phyloP scores from a whole-genome alignment of 371 early-diverging fungal genomes.

The Lichtheimia ramosa region DNA sequence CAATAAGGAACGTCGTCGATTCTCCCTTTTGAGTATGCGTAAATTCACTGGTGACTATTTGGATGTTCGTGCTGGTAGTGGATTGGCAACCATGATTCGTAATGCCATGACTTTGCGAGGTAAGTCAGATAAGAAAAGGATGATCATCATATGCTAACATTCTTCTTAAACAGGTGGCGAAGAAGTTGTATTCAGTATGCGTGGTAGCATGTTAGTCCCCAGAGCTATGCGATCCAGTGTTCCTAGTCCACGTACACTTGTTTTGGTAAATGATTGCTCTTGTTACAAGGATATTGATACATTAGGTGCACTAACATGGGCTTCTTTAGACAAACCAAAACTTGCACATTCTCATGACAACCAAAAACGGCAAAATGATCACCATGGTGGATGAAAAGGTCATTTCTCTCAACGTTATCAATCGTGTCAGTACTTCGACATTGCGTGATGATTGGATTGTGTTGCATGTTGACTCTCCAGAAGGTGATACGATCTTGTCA shows the following conservation, averaged over 20 bases:
- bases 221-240: conserved; percentile 79
- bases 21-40: conserved; percentile 82
- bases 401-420: conserved; percentile 53
- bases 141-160: not conserved
- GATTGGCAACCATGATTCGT: conserved; percentile 67
- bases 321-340: conserved; percentile 50
- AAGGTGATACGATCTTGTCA: conserved; percentile 52
- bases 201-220: conserved; percentile 70
- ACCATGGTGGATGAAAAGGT: conserved; percentile 54
- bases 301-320: conserved; percentile 14
- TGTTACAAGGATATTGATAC: not conserved
- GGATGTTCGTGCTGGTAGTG: conserved; percentile 65
- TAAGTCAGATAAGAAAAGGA: conserved; percentile 11
- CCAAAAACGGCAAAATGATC: conserved; percentile 57
- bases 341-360: conserved; percentile 60
- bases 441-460: conserved; percentile 87
- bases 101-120: conserved; percentile 58
- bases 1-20: conserved; percentile 90
- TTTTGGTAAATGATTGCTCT: conserved; percentile 47
- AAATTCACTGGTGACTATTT: conserved; percentile 93
- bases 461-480: conserved; percentile 67
- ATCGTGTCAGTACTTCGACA: conserved; percentile 61
- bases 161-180: conserved; percentile 39
- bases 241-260: conserved; percentile 74
- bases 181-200: conserved; percentile 65